phyloP scores from a whole-genome alignment of 345 rosid species.

The Balakata baccata region DNA sequence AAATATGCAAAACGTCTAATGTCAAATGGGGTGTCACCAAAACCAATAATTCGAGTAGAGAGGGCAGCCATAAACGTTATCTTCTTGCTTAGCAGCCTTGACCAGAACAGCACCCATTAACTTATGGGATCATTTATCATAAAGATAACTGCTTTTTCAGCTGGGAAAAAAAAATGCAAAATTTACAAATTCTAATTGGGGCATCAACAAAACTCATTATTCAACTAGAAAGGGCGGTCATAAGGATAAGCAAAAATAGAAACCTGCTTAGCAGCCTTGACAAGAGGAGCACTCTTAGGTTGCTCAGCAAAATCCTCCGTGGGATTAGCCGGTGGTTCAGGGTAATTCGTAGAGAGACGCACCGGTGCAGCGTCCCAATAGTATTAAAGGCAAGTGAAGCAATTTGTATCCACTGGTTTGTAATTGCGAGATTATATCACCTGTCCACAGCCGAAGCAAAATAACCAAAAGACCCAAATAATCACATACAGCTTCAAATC shows the following conservation, averaged over 20 bases:
- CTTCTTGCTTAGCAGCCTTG: too few species aligned
- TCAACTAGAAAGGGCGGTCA: background rate
- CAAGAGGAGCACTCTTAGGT: constrained; percentile 79
- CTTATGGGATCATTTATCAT: too few species aligned
- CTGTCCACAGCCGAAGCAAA: background rate
- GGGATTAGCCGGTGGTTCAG: constrained; percentile 62
- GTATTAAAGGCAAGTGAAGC: constrained; percentile 76
- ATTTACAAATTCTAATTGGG: too few species aligned
- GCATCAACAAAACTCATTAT: too few species aligned
- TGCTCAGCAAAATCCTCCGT: constrained; percentile 66
- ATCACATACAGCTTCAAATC: background rate
- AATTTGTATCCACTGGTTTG: constrained; percentile 75
- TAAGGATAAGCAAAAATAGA: background rate
- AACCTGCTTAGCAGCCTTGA: constrained; percentile 95
- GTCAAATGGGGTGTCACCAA: too few species aligned
- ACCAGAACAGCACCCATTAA: too few species aligned
- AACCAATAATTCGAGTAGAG: too few species aligned
- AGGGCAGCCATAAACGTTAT: too few species aligned
- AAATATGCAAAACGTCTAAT: background rate
- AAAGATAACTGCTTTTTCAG: too few species aligned
- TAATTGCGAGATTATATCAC: constrained; percentile 80
- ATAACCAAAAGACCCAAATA: background rate
- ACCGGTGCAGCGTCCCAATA: constrained; percentile 72
- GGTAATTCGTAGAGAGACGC: constrained; percentile 73
- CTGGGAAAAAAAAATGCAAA: too few species aligned